Evolutionary conservation across 139 green algal species (phyloP).

Genomic region (Edaphochlamys debaryana): DNA sequence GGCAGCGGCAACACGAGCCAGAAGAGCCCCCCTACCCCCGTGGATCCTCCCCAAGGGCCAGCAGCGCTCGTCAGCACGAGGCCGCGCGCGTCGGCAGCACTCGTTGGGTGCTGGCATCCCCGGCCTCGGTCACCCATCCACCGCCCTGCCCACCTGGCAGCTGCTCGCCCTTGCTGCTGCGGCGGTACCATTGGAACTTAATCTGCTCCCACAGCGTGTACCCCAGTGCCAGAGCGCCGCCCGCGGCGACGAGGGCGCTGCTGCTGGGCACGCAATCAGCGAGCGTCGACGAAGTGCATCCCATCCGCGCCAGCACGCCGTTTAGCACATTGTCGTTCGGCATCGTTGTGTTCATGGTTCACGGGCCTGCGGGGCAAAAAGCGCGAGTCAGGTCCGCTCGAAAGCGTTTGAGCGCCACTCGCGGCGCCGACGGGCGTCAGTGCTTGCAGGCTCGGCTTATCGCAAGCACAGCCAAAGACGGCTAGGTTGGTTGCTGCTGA

Average conservation of each 20-base stretch:
- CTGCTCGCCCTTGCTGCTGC: background rate
- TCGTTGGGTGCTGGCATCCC: too few species aligned
- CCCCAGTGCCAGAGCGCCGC: conserved; percentile 5
- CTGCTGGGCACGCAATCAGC: conserved; percentile 12
- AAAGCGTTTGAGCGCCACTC: too few species aligned
- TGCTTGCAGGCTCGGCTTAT: too few species aligned
- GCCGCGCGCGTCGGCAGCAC: too few species aligned
- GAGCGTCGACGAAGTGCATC: background rate
- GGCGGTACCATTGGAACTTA: conserved; percentile 54
- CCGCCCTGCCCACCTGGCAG: conserved; percentile 34
- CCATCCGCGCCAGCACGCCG: conserved; percentile 3
- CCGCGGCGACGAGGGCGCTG: conserved; percentile 5
- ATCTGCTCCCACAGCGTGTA: conserved; percentile 74
- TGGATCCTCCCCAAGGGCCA: too few species aligned
- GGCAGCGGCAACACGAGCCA: too few species aligned
- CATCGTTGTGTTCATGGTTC: conserved; percentile 2
- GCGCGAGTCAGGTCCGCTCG: background rate
- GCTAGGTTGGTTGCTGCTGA: background rate
- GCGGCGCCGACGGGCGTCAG: too few species aligned
- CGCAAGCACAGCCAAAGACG: too few species aligned
- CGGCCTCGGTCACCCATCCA: too few species aligned
- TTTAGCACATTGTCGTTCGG: background rate
- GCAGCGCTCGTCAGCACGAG: too few species aligned
- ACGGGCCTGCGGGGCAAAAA: background rate
- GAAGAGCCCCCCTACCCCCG: too few species aligned